Evolutionary conservation across 345 rosid species (phyloP), one percentile per base, ranked within the genome.

Genomic region (Aquilaria sinensis): DNA sequence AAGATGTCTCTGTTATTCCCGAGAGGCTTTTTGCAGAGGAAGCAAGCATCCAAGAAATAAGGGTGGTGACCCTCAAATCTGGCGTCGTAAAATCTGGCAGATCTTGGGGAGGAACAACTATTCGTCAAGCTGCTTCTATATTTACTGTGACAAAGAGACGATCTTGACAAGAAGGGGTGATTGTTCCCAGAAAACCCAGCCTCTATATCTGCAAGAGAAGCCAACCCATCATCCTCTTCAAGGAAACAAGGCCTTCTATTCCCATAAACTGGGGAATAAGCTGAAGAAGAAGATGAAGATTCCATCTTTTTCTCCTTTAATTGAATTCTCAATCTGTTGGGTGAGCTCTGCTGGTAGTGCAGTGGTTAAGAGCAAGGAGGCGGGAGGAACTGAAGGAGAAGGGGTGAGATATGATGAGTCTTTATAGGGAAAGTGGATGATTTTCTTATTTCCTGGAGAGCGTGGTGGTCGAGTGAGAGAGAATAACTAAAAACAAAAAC

Each of bases 1-100:
- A 80, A 85, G 79, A 85, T 85, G 76, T 85, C 91, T 43, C 65
- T 74, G 81, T 80, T 76, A 58, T 58, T 66, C 31, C 83, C 80
- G 4, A 85, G 77, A 3, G 77, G 75, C 41, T 80, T 85, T 66
- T 78, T 80, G 81, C 91, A 85, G 48, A 62, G 81, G 50, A 70
- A 78, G 68, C 91, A 85, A 14, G 81, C 54, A 56, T 77, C 86
- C 69, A 85, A 53, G 74, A 85, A 85, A 74, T 80, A 71, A 58
- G 83, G 84, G 10, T 53, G 85, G 5, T 71, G 80, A 16, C 77
- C 86, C 61, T 82, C 85, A 47, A 29, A 76, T 67, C 90, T 72
- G 2, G 83, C 71, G 55, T 82, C 83, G 64, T 74, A 85, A 32
- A 78, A 78, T 71, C 82, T 77, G 1, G 68, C 71, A 57, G 83